These are phyloP conservation scores for Puccinia polysora DNA, from an alignment of 1,284 basidiomycete genomes.

Conservation along the genomic window DNA sequence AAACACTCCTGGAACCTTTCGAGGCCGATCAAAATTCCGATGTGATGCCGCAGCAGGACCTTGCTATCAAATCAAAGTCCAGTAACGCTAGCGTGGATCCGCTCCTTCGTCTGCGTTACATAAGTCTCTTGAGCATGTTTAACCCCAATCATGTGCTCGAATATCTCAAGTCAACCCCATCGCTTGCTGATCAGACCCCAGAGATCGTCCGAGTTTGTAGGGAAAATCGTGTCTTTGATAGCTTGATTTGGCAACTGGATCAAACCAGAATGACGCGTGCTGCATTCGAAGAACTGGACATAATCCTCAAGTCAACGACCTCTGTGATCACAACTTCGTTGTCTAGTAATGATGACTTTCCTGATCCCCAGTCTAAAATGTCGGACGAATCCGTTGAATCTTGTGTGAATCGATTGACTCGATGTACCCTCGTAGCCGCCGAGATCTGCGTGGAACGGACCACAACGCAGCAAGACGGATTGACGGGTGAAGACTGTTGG, in stretches of 20 bases:
- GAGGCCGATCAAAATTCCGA: slow-evolving; percentile 44
- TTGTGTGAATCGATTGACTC: slow-evolving; percentile 51
- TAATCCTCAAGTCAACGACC: slow-evolving; percentile 60
- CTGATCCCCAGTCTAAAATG: background rate
- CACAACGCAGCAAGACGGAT: slow-evolving; percentile 40
- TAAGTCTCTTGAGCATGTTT: slow-evolving; percentile 68
- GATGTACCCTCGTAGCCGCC: slow-evolving; percentile 43
- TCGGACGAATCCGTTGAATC: background rate
- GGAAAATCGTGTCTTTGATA: slow-evolving; percentile 64
- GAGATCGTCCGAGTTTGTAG: slow-evolving; percentile 66
- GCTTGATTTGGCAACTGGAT: slow-evolving; percentile 76
- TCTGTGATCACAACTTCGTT: slow-evolving; percentile 54
- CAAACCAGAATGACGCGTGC: slow-evolving; percentile 62
- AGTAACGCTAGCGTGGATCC: slow-evolving; percentile 56
- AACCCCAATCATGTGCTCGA: slow-evolving; percentile 66
- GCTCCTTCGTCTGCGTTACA: slow-evolving; percentile 62
- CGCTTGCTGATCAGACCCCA: slow-evolving; percentile 61
- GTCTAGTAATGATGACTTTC: slow-evolving; percentile 43
- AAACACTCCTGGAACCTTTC: slow-evolving; percentile 64
- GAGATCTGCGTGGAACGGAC: slow-evolving; percentile 47
- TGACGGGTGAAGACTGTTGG: slow-evolving; percentile 80
- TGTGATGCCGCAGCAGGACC: too few species aligned
- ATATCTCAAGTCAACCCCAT: slow-evolving; percentile 63
- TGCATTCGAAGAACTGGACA: slow-evolving; percentile 66
- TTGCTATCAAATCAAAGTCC: slow-evolving; percentile 14